Conservation (phyloP, 768 basidiomycete species). For the Phanerodontia chrysosporium region DNA sequence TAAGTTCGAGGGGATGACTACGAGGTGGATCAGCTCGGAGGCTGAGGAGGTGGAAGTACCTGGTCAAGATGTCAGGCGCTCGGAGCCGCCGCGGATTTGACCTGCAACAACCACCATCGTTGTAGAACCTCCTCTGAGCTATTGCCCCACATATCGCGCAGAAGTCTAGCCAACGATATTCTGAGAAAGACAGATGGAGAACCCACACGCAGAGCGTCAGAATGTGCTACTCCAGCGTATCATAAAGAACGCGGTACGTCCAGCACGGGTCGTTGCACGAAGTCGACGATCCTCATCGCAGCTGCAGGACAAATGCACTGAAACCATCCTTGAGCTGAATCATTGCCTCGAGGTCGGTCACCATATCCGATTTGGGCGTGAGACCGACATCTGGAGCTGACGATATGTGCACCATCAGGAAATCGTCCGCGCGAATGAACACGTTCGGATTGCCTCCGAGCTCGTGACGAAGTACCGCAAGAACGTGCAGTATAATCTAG, state of each 20-base stretch:
- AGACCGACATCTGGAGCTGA: no score
- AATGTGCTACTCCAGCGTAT: constrained; percentile 88
- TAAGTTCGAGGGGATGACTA: no score
- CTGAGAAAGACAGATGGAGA: no score
- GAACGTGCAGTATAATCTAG: constrained; percentile 91
- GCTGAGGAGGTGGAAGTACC: no score
- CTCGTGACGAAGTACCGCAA: constrained; percentile 84
- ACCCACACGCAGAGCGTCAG: constrained; percentile 91
- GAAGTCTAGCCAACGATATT: no score
- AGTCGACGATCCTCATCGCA: not conserved
- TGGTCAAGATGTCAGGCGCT: no score
- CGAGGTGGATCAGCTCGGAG: no score
- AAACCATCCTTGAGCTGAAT: constrained; percentile 85
- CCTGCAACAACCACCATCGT: no score
- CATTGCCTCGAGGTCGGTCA: constrained; percentile 71
- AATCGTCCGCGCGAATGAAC: constrained; percentile 72
- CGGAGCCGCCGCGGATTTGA: no score
- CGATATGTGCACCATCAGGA: no score
- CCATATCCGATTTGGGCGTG: not conserved
- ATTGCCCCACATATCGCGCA: no score
- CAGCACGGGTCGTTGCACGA: not conserved
- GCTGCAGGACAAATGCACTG: constrained; percentile 86
- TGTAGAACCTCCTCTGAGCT: no score
- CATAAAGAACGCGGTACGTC: constrained; percentile 76
- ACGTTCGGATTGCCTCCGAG: constrained; percentile 77